Conservation (phyloP, 2,329 filamentous ascomycete species). For the Lasiodiplodia sp. region DNA sequence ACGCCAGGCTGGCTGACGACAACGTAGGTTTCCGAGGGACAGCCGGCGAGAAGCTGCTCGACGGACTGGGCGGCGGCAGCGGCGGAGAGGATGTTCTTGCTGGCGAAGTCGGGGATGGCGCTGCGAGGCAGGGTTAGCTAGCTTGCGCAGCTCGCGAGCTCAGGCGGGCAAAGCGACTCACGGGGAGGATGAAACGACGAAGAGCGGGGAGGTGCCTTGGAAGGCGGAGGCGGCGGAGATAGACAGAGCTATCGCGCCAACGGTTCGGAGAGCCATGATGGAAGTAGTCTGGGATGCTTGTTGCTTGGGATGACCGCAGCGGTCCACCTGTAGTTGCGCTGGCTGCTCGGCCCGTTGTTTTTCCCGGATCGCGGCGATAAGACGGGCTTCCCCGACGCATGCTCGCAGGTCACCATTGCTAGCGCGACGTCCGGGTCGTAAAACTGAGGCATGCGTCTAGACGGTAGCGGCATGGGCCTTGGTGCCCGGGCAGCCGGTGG, state of each 20-base stretch:
- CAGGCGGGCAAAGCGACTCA: slow-evolving; percentile 45
- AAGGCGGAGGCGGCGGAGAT: slow-evolving; percentile 70
- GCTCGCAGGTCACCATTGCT: background rate
- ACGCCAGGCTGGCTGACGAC: slow-evolving; percentile 80
- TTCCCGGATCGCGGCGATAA: slow-evolving; percentile 31
- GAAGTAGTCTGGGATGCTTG: slow-evolving; percentile 31
- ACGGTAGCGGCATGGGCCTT: background rate
- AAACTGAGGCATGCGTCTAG: background rate
- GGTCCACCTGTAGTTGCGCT: slow-evolving; percentile 28
- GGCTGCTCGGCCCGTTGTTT: slow-evolving; percentile 32
- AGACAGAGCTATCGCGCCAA: slow-evolving; percentile 59
- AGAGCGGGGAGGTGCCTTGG: slow-evolving; percentile 85
- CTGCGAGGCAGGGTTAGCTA: slow-evolving; percentile 39
- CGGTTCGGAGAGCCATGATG: slow-evolving; percentile 53
- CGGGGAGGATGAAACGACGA: slow-evolving; percentile 85
- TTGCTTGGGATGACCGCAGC: slow-evolving; percentile 28
- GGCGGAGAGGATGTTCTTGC: slow-evolving; percentile 50
- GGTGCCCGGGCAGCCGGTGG: background rate
- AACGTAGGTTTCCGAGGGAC: slow-evolving; percentile 78
- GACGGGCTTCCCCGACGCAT: background rate
- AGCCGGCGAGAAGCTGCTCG: slow-evolving; percentile 63
- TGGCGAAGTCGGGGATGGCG: slow-evolving; percentile 40
- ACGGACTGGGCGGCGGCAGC: slow-evolving; percentile 53
- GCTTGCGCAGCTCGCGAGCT: slow-evolving; percentile 32
- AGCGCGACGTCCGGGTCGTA: background rate